A percentile compares a stretch with the other conserved stretches of the same genome.
Conservation (phyloP, 1,284 basidiomycete species). For the Moniliophthora roreri region DNA sequence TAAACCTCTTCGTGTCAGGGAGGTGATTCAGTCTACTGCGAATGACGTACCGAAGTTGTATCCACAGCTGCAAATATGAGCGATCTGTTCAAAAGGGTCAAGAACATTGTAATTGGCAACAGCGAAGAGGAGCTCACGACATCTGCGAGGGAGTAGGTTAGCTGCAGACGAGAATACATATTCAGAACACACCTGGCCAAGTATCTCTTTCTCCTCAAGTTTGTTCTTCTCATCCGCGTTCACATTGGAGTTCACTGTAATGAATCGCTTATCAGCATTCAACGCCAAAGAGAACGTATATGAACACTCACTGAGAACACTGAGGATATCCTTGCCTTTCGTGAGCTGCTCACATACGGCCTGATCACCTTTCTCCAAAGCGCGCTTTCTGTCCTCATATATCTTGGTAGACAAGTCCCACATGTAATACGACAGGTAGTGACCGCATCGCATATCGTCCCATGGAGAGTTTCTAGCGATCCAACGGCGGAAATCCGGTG, state of each 20-base stretch:
- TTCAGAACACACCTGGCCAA: not conserved
- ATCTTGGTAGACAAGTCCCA: not conserved
- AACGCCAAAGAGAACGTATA: not conserved
- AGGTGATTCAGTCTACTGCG: no score
- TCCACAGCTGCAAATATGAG: slow-evolving; percentile 40
- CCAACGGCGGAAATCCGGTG: not conserved
- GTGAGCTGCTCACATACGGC: slow-evolving; percentile 29
- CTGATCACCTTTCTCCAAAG: slow-evolving; percentile 34
- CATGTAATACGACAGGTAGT: slow-evolving; percentile 6
- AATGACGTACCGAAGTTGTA: slow-evolving; percentile 29
- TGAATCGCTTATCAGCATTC: not conserved
- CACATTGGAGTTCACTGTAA: slow-evolving; percentile 8
- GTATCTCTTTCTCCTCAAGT: slow-evolving; percentile 2
- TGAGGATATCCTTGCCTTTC: slow-evolving; percentile 46
- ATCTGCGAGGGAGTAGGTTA: no score
- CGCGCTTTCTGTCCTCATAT: slow-evolving; percentile 32
- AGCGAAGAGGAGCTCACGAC: no score
- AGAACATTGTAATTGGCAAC: no score
- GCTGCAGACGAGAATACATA: no score
- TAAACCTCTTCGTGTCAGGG: not conserved
- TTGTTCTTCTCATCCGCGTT: slow-evolving; percentile 2
- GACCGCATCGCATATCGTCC: slow-evolving; percentile 1
- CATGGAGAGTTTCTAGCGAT: not conserved
- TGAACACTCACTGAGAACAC: slow-evolving; percentile 36
- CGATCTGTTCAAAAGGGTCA: slow-evolving; percentile 22